Percentiles rank a stretch among this genome's conserved stretches.
phyloP scores from a whole-genome alignment of 2,329 filamentous ascomycete species.

The Exophiala bonariae region DNA sequence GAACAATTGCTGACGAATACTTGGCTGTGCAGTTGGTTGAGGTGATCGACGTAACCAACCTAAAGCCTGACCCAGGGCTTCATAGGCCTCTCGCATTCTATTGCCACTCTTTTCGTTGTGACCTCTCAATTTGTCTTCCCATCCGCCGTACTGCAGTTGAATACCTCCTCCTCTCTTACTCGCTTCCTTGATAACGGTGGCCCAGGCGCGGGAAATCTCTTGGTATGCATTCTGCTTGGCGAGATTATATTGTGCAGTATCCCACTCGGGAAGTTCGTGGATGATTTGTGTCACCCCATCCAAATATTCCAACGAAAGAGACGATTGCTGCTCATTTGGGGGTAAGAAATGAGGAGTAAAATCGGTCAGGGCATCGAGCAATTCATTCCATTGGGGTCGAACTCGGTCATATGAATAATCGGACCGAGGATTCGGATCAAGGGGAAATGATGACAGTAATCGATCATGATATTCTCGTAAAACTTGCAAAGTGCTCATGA shows the following conservation, averaged over 20 bases:
- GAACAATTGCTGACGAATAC: conserved; percentile 57
- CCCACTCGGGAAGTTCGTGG: conserved; percentile 87
- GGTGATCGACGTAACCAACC: conserved; percentile 69
- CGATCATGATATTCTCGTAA: conserved; percentile 77
- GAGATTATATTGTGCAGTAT: conserved; percentile 81
- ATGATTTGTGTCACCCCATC: conserved; percentile 89
- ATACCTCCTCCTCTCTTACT: conserved; percentile 90
- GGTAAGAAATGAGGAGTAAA: conserved; percentile 96
- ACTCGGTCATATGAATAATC: conserved; percentile 96
- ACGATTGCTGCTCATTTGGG: conserved; percentile 82
- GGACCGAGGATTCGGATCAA: conserved; percentile 77
- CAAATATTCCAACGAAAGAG: conserved; percentile 79
- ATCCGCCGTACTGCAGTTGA: conserved; percentile 81
- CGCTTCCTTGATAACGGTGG: conserved; percentile 84
- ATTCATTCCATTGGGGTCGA: conserved; percentile 72
- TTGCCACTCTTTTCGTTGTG: conserved; percentile 87
- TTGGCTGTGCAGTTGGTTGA: conserved; percentile 30
- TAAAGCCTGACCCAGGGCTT: conserved; percentile 71
- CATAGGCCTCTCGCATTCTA: conserved; percentile 75
- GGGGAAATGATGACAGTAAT: conserved; percentile 78
- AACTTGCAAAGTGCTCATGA: conserved; percentile 75
- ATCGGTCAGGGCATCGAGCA: conserved; percentile 87
- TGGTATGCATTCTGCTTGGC: conserved; percentile 96
- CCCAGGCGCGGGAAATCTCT: conserved; percentile 92
- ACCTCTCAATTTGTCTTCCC: conserved; percentile 83